Conservation (phyloP, 345 rosid genomes). For the Brassica carinata region DNA sequence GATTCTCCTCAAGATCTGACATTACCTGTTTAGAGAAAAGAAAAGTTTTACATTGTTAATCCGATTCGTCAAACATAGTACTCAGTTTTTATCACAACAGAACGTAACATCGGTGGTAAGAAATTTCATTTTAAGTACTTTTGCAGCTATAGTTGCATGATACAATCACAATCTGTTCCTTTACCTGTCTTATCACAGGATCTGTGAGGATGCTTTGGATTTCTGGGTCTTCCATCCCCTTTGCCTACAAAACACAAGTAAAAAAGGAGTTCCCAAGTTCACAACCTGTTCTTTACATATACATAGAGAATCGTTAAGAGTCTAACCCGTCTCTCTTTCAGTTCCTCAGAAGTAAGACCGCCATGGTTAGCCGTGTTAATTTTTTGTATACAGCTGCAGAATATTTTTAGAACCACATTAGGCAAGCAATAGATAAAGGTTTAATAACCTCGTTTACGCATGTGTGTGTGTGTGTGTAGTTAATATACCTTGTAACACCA, state of each 20-base stretch:
- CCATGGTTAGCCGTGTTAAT: constrained; percentile 87
- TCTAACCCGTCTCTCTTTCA: constrained; percentile 92
- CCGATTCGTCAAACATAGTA: background rate
- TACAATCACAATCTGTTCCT: background rate
- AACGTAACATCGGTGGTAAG: too few species aligned
- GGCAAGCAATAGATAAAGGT: background rate
- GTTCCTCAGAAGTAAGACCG: constrained; percentile 78
- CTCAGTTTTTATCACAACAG: background rate
- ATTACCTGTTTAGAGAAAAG: constrained; percentile 55
- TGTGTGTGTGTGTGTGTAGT: background rate
- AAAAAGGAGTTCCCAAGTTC: background rate
- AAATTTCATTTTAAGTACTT: too few species aligned
- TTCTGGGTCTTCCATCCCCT: constrained; percentile 94
- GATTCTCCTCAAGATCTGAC: constrained; percentile 85
- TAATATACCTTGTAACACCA: constrained; percentile 69
- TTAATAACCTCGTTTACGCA: background rate
- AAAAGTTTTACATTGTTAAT: background rate
- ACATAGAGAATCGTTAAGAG: background rate
- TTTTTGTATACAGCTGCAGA: constrained; percentile 72
- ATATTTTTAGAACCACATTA: constrained; percentile 1
- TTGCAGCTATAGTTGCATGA: too few species aligned
- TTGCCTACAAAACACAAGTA: constrained; percentile 57
- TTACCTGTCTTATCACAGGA: constrained; percentile 96
- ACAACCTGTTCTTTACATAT: background rate
- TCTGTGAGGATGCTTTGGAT: constrained; percentile 91